Conservation (phyloP, 2,329 filamentous ascomycete species). For the Aspergillus aculeatinus region DNA sequence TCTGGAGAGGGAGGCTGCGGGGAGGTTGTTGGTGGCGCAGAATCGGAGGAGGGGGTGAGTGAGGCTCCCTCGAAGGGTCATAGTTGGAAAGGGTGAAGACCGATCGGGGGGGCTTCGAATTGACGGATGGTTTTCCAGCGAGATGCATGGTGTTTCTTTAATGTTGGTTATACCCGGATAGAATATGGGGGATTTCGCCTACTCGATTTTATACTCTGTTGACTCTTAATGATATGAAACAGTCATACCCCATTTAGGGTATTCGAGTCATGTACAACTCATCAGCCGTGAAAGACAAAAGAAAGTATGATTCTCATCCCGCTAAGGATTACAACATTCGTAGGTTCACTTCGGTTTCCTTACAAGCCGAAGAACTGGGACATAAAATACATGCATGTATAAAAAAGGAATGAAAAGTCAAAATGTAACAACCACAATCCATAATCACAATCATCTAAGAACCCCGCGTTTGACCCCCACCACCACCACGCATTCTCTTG, state of each 20-base stretch:
- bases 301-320: neutral
- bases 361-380: constrained; percentile 5
- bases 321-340: neutral
- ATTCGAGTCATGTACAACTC: too few relatives aligned
- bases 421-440: neutral
- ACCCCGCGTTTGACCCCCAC: constrained; percentile 37
- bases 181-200: neutral
- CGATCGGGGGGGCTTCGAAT: neutral
- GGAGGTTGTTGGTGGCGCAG: constrained; percentile 57
- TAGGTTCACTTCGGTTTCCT: neutral
- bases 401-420: constrained; percentile 1
- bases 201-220: neutral
- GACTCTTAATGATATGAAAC: too few relatives aligned
- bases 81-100: neutral
- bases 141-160: neutral
- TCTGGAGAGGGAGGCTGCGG: constrained; percentile 67
- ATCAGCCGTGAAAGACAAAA: constrained; percentile 1
- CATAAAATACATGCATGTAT: constrained; percentile 20
- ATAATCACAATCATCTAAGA: constrained; percentile 17
- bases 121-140: neutral
- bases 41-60: constrained; percentile 30
- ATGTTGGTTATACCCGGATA: neutral
- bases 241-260: too few relatives aligned
- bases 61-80: neutral
- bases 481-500: constrained; percentile 50